These are phyloP conservation scores for Phylloporus scabripes DNA, from an alignment of 768 basidiomycete species.

Conservation along the genomic window DNA sequence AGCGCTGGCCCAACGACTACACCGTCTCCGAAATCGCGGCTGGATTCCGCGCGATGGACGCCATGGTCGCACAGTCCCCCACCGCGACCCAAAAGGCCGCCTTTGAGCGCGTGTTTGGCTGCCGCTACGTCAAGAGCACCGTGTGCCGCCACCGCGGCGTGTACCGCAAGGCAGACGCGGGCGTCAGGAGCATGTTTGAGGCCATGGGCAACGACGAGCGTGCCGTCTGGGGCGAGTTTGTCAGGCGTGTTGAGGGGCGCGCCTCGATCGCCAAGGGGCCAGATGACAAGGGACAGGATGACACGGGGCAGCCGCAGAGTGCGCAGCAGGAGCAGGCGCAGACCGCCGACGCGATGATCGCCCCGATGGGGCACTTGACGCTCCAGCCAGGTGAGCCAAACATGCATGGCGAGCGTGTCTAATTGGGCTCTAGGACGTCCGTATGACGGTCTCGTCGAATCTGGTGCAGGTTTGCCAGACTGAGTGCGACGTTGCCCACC, in stretches of 20 bases:
- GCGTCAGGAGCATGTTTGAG: conserved; percentile 47
- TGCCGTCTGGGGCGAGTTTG: conserved; percentile 67
- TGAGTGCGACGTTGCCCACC: background rate
- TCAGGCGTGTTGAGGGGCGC: conserved; percentile 54
- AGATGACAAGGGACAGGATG: conserved; percentile 19
- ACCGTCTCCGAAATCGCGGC: conserved; percentile 58
- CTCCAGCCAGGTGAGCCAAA: conserved; percentile 16
- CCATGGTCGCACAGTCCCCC: conserved; percentile 31
- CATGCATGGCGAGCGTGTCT: conserved; percentile 9
- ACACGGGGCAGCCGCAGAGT: conserved; percentile 8
- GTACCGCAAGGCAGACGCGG: conserved; percentile 52
- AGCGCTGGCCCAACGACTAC: conserved; percentile 76
- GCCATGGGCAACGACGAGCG: conserved; percentile 48
- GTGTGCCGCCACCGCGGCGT: conserved; percentile 67
- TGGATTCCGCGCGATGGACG: conserved; percentile 52
- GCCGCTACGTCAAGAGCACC: conserved; percentile 68
- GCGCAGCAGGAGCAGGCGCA: conserved; percentile 13
- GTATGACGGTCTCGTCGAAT: conserved; percentile 5
- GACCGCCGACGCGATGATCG: conserved; percentile 17
- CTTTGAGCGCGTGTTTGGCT: conserved; percentile 67
- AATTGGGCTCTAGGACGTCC: conserved; percentile 4
- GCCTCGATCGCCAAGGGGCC: conserved; percentile 28
- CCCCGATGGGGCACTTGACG: conserved; percentile 15
- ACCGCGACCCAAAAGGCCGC: conserved; percentile 58
- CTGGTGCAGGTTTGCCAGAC: conserved; percentile 2